Base-by-base conservation (phyloP, 2,329 filamentous ascomycete genomes). In the Cytospora piceicola region DNA sequence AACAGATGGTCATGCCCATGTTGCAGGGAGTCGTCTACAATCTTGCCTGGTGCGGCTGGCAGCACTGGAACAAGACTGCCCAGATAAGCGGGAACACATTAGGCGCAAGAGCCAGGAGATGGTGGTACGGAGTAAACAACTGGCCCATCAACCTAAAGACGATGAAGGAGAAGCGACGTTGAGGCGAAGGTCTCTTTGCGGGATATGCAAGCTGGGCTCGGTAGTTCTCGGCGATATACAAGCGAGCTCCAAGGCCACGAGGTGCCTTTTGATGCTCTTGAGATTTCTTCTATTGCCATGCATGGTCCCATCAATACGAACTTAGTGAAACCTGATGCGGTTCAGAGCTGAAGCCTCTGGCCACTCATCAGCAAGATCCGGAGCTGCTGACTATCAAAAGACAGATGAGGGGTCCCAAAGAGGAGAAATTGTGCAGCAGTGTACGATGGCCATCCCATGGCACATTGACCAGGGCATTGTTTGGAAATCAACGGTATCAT, bases 71-170 rank as follows among this genome's bases (percentile, higher is more conserved):
- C 77, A 85, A 86, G 67, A 90, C 85, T 66, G 89, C 92, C 17
- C 88, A 89, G 73, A 83, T 97, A 70, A 88, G 88, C 69, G 95
- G 95, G 11, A 88, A 87, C 71, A 89, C 88, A 30, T 80, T 91
- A 20, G 95, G 95, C 27, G 92, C 91, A 8, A 87, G 86, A 70
- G 80, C 95, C 58, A 84, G 95, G 72, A 84, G 93, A 70, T 98
- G 94, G 95, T 99, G 95, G 94, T 97, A 93, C 81, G 87, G 85
- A 27, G 91, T 96, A 22, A 98, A 98, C 75, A 93, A 96, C 73
- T 98, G 95, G 95, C 83, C 84, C 58, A 77, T 94, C 65, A 69
- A 73, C 5, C 73, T 78, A 63, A 69, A 71, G 64, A 55, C 61
- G 46, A 42, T 57, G 58, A 32, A 53, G 27, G 59, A 49, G 27